phyloP scores from a whole-genome alignment of 2,329 filamentous ascomycete genomes.

The Xenoacremonium recifei region DNA sequence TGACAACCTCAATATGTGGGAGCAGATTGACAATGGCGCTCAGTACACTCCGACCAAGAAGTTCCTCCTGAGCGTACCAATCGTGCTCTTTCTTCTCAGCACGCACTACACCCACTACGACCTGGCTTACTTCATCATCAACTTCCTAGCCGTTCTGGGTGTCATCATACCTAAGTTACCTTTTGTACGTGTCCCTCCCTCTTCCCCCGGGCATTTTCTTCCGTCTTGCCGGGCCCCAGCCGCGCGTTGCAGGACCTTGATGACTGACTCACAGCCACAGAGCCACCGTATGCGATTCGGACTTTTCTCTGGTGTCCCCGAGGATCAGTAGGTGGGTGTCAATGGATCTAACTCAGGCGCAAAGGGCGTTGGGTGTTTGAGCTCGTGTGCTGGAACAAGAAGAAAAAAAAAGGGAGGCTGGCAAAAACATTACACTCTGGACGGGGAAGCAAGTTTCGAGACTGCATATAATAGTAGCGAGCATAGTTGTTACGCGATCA shows the following conservation, averaged over 20 bases:
- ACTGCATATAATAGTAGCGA: constrained; percentile 34
- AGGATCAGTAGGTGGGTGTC: constrained; percentile 43
- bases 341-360: constrained; percentile 19
- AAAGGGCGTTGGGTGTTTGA: constrained; percentile 21
- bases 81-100: constrained; percentile 91
- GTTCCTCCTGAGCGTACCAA: constrained; percentile 91
- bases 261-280: constrained; percentile 41
- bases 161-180: constrained; percentile 97
- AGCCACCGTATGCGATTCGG: constrained; percentile 77
- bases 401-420: constrained; percentile 20
- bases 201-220: constrained; percentile 1
- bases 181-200: constrained; percentile 63
- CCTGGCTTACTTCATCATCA: constrained; percentile 94
- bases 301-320: constrained; percentile 67
- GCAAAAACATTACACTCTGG: no score
- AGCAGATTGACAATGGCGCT: constrained; percentile 98
- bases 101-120: constrained; percentile 99
- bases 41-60: constrained; percentile 99
- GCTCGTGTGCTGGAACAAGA: constrained; percentile 9
- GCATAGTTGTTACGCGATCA: constrained; percentile 32
- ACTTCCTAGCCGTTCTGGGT: constrained; percentile 86
- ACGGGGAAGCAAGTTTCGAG: no score
- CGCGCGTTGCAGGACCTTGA: constrained; percentile 2
- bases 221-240: no score
- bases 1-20: constrained; percentile 99